Percentiles rank a stretch among this genome's conserved stretches.
These are phyloP conservation scores for Talaromyces stipitatus DNA, from an alignment of 495 filamentous ascomycete species.

Conservation along the genomic window DNA sequence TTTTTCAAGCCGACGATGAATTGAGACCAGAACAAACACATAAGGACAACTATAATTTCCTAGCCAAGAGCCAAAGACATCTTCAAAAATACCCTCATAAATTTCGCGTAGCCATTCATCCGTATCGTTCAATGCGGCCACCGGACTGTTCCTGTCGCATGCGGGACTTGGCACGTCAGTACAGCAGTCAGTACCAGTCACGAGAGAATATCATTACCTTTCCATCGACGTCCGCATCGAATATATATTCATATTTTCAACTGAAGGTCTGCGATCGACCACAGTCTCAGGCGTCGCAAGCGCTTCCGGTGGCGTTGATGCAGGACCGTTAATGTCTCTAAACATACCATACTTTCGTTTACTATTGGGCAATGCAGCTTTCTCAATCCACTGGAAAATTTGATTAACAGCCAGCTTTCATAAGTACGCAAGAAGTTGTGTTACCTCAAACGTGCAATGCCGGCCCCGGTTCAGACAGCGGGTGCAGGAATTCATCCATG, in stretches of 20 bases:
- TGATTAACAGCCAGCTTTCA: too few species aligned
- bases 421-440: too few species aligned
- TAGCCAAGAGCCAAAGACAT: constrained; percentile 14
- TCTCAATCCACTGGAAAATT: constrained; percentile 1
- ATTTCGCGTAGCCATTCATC: constrained; percentile 11
- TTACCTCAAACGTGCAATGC: constrained; percentile 13
- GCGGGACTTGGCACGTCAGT: constrained; percentile 7
- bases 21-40: constrained; percentile 6
- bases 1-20: background rate
- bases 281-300: background rate
- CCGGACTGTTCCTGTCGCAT: background rate
- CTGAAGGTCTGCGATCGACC: background rate
- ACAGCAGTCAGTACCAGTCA: background rate
- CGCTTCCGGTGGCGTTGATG: background rate
- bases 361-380: constrained; percentile 5
- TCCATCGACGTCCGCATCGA: background rate
- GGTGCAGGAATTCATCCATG: constrained; percentile 8
- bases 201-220: background rate
- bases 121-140: background rate
- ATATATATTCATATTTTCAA: background rate
- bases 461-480: constrained; percentile 12
- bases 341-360: constrained; percentile 2
- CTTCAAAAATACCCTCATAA: constrained; percentile 13
- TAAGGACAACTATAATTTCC: constrained; percentile 15
- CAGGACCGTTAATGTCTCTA: background rate